Conservation (phyloP, 768 basidiomycete species). For the Amyloporia xantha region DNA sequence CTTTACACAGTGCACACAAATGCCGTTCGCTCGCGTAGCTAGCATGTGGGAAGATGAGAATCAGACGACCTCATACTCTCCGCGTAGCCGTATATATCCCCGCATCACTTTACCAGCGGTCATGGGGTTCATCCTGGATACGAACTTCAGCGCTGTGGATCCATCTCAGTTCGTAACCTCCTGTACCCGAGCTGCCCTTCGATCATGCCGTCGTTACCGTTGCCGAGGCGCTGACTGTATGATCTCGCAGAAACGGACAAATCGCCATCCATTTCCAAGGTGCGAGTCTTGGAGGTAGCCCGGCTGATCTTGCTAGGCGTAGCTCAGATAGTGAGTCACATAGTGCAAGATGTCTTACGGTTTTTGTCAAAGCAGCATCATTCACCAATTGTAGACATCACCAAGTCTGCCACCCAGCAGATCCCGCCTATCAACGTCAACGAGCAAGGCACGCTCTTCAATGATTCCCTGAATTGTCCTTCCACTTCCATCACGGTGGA, state of each 20-base stretch:
- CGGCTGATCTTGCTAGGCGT: background rate
- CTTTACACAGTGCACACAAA: slow-evolving; percentile 17
- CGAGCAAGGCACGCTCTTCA: slow-evolving; percentile 15
- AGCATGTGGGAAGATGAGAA: slow-evolving; percentile 35
- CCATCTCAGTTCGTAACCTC: slow-evolving; percentile 1
- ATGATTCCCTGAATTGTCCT: slow-evolving; percentile 7
- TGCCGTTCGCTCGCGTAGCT: slow-evolving; percentile 31
- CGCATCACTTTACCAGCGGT: slow-evolving; percentile 30
- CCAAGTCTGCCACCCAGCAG: background rate
- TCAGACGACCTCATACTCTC: slow-evolving; percentile 32
- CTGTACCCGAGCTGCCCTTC: background rate
- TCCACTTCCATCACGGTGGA: background rate
- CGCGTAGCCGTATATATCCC: slow-evolving; percentile 22
- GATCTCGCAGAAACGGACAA: slow-evolving; percentile 10
- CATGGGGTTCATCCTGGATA: slow-evolving; percentile 35
- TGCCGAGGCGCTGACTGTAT: too few species aligned
- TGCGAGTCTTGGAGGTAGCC: background rate
- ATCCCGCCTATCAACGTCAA: slow-evolving; percentile 12
- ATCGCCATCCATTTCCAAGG: slow-evolving; percentile 3
- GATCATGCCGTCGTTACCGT: too few species aligned
- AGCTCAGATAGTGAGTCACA: background rate
- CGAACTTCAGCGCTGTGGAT: slow-evolving; percentile 30
- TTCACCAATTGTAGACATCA: too few species aligned
- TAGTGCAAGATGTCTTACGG: background rate
- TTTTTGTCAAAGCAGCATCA: background rate